Evolutionary conservation across 208 protist species (phyloP).

Genomic region (Angomonas deanei): DNA sequence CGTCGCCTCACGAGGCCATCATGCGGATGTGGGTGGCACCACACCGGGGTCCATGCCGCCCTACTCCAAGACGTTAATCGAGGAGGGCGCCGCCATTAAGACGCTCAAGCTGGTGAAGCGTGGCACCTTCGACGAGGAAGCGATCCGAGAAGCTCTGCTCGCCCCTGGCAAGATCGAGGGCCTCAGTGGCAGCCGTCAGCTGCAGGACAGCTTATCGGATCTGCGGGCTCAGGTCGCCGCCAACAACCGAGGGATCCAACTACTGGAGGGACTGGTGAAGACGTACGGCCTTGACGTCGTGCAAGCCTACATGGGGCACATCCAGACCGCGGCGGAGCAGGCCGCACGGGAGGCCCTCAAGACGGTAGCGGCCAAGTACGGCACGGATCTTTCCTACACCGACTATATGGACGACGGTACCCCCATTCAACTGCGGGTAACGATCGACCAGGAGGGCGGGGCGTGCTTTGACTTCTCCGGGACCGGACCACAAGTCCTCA

Average conservation of each 20-base stretch:
- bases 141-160: slow-evolving; percentile 76
- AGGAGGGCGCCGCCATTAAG: slow-evolving; percentile 92
- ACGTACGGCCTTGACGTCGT: slow-evolving; percentile 84
- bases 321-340: slow-evolving; percentile 88
- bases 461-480: slow-evolving; percentile 93
- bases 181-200: slow-evolving; percentile 69
- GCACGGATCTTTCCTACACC: slow-evolving; percentile 18
- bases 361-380: slow-evolving; percentile 34
- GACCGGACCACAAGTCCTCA: slow-evolving; percentile 83
- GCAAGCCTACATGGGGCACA: slow-evolving; percentile 93
- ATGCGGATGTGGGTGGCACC: slow-evolving; percentile 95
- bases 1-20: slow-evolving; percentile 93
- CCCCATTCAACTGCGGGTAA: slow-evolving; percentile 72
- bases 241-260: slow-evolving; percentile 89
- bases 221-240: slow-evolving; percentile 91
- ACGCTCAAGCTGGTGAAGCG: slow-evolving; percentile 89
- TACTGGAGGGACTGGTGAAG: slow-evolving; percentile 84
- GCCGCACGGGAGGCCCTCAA: slow-evolving; percentile 88
- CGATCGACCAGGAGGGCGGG: slow-evolving; percentile 62
- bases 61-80: slow-evolving; percentile 85
- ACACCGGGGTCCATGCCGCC: slow-evolving; percentile 94
- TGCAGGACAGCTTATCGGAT: slow-evolving; percentile 93
- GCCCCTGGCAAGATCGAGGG: slow-evolving; percentile 54
- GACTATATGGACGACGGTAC: slow-evolving; percentile 96
- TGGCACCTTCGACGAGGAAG: slow-evolving; percentile 85